phyloP scores from a whole-genome alignment of 1,284 basidiomycete species.

The Kalmanozyma brasiliensis region DNA sequence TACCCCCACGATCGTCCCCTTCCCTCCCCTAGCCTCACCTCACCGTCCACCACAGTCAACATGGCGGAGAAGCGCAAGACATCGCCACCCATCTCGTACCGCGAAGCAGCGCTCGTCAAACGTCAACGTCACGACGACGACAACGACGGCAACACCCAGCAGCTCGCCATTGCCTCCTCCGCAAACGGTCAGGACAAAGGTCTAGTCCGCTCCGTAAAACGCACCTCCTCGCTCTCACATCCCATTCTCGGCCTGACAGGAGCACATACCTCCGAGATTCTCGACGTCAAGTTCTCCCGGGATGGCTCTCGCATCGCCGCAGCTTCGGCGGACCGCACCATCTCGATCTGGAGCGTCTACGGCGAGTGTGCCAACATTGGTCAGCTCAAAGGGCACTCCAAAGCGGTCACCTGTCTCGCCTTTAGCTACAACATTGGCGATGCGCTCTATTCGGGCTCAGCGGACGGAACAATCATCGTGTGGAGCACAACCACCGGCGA shows the following conservation, averaged over 20 bases:
- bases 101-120: constrained; percentile 54
- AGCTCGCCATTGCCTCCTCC: constrained; percentile 56
- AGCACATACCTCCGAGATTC: constrained; percentile 61
- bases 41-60: background rate
- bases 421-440: constrained; percentile 51
- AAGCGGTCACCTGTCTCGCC: constrained; percentile 60
- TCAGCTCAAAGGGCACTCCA: constrained; percentile 60
- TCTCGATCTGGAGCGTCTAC: constrained; percentile 66
- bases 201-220: constrained; percentile 51
- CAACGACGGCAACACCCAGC: constrained; percentile 24
- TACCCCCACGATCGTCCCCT: background rate
- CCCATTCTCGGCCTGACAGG: constrained; percentile 61
- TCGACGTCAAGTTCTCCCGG: constrained; percentile 62
- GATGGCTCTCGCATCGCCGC: constrained; percentile 62
- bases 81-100: constrained; percentile 46
- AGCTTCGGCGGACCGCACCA: constrained; percentile 56
- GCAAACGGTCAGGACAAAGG: constrained; percentile 53
- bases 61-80: constrained; percentile 65
- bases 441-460: constrained; percentile 63
- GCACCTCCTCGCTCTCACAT: constrained; percentile 53
- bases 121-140: constrained; percentile 50
- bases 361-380: constrained; percentile 63
- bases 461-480: constrained; percentile 63
- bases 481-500: constrained; percentile 59
- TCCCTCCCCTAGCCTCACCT: background rate